Evolutionary conservation across 176 grass and related monocot species (phyloP), one percentile per base, ranked within the genome.

Genomic region (Triticum urartu): DNA sequence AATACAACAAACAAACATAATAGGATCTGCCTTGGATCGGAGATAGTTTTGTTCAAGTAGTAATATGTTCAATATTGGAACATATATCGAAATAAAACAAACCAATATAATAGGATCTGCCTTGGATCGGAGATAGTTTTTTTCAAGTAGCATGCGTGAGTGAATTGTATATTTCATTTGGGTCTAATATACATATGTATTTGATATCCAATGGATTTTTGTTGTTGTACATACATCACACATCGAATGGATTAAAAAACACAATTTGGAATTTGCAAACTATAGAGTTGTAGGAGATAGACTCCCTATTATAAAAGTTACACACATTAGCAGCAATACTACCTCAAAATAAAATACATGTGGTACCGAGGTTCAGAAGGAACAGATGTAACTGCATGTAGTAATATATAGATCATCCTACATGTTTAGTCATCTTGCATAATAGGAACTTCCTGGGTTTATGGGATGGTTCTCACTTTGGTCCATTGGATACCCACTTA

Each of bases 381-480:
- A 73, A 25, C 11, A 8, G 6, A 24, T 72, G 2, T 73, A 45
- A n/a, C 20, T 15, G 13, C 4, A 68, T 0, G 5, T 26, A 13
- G 13, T 21, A 1, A 0, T 17, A 73, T 48, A 5, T 45, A 11
- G 32, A 78, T 3, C 18, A 38, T 14, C 47, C 2, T 10, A 33
- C 9, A 1, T 48, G 3, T 11, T 35, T 28, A 17, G 0, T 89
- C 77, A 89, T 47, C 88, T 81, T 0, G 83, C 82, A 21, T 85
- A 85, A 35, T 85, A 89, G 0, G 69, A 75, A 25, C 83, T 89
- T 36, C 35, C 24, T 85, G 83, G 88, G 21, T 89, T 89, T 78
- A 85, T 89, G 6, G 82, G 77, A 1, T 81, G 5, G 69, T 58
- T 47, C 18, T 85, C 69, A 45, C 45, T 48, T 35, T 85, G 45